Percentiles rank a stretch among this genome's conserved stretches.
These are phyloP conservation scores for Aureobasidium sp. DNA, from an alignment of 2,329 filamentous ascomycete genomes.

Conservation along the genomic window DNA sequence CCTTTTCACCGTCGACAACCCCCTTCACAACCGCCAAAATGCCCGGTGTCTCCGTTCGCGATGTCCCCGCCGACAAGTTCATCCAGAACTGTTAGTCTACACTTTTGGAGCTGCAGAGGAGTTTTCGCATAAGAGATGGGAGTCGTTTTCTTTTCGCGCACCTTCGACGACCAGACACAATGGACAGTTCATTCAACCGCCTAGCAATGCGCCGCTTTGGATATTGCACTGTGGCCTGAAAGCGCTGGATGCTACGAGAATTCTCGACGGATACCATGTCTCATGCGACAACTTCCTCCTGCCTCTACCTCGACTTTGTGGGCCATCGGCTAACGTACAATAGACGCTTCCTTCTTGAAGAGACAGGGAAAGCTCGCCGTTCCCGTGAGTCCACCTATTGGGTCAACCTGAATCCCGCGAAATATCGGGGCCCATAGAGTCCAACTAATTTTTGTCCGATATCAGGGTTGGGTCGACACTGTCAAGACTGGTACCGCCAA, in stretches of 20 bases:
- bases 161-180: not conserved
- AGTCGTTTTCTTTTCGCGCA: not conserved
- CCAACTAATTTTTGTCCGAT: not conserved
- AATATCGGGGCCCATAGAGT: not conserved
- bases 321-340: not conserved
- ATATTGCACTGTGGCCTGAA: not conserved
- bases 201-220: not conserved
- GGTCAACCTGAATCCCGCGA: conserved; percentile 1
- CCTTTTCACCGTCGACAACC: conserved; percentile 12
- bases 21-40: conserved; percentile 54
- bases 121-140: conserved; percentile 4
- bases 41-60: conserved; percentile 58
- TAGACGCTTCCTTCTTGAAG: conserved; percentile 72
- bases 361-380: conserved; percentile 88
- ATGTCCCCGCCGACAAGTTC: conserved; percentile 63
- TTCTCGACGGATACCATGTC: not conserved
- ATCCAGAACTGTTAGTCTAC: conserved; percentile 57
- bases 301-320: not conserved
- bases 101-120: not conserved
- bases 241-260: not conserved
- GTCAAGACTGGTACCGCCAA: conserved; percentile 97
- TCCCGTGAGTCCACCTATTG: conserved; percentile 32
- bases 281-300: not conserved
- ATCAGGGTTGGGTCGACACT: conserved; percentile 89
- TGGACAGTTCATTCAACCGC: not conserved